Percentiles rank a stretch among this genome's conserved stretches.
Conservation (phyloP, 768 basidiomycete species). For the Clitopilus passeckerianus region DNA sequence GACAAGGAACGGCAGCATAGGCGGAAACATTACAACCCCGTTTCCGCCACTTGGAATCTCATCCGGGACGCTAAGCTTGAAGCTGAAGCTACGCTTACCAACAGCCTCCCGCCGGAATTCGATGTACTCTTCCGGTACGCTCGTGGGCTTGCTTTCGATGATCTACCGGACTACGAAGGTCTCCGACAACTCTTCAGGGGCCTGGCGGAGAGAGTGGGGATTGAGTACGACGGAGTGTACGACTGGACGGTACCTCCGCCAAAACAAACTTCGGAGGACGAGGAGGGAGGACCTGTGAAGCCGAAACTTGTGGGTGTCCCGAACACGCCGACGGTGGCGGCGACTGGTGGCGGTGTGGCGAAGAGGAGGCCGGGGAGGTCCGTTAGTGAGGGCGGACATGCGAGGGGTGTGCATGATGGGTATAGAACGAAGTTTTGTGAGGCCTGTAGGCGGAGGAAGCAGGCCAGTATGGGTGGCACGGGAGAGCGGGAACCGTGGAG, state of each 20-base stretch:
- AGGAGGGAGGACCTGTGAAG: not conserved
- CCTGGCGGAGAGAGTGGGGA: conserved; percentile 46
- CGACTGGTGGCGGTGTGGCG: not conserved
- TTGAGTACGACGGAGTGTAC: conserved; percentile 48
- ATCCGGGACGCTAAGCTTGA: conserved; percentile 72
- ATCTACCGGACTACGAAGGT: conserved; percentile 86
- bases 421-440: conserved; percentile 28
- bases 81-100: conserved; percentile 61
- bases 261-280: not conserved
- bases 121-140: conserved; percentile 78
- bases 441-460: conserved; percentile 31
- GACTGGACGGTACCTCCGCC: conserved; percentile 32
- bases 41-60: conserved; percentile 70
- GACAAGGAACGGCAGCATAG: not conserved
- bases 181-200: conserved; percentile 68
- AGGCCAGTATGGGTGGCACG: conserved; percentile 2
- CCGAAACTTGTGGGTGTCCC: not conserved
- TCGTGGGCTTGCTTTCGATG: conserved; percentile 79
- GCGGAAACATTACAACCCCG: conserved; percentile 41
- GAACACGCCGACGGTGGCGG: not conserved
- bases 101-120: conserved; percentile 77
- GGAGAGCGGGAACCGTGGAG: conserved; percentile 13
- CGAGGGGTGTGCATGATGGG: conserved; percentile 1
- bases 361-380: conserved; percentile 8
- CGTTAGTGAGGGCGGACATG: conserved; percentile 12